Percentiles rank a stretch among this genome's conserved stretches.
Evolutionary conservation across 352 stramenopile genomes (phyloP).

Genomic region (Aphanomyces euteiches): DNA sequence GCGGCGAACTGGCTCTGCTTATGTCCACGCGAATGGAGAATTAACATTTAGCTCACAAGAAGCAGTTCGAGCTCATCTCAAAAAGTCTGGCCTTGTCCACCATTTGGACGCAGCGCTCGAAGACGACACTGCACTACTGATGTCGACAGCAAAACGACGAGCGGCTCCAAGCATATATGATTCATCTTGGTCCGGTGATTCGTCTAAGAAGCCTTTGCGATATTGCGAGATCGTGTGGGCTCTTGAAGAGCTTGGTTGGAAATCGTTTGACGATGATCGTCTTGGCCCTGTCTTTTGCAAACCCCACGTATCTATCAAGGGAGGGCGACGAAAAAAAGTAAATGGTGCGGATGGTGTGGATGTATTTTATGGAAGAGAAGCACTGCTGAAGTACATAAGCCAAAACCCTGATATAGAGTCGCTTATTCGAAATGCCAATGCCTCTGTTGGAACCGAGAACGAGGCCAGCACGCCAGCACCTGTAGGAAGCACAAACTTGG

Average conservation of each 20-base stretch:
- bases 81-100: neutral
- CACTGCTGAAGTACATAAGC: neutral
- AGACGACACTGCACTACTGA: neutral
- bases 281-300: conserved; percentile 2
- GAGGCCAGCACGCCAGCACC: too few species aligned
- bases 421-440: too few species aligned
- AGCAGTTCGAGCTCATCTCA: neutral
- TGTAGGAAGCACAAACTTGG: too few species aligned
- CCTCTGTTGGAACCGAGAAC: too few species aligned
- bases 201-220: neutral
- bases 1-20: neutral
- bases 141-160: too few species aligned
- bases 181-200: too few species aligned
- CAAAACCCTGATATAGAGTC: too few species aligned
- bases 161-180: too few species aligned
- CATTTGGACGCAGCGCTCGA: neutral
- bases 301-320: neutral
- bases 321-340: neutral
- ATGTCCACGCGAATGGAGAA: neutral
- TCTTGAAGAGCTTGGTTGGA: conserved; percentile 2
- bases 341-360: neutral
- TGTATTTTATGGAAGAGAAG: neutral
- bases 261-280: neutral
- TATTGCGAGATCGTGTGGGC: neutral
- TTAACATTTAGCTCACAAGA: neutral